Evolutionary conservation across 148 eudicot species (phyloP).

Genomic region (Fallopia convolvulus): DNA sequence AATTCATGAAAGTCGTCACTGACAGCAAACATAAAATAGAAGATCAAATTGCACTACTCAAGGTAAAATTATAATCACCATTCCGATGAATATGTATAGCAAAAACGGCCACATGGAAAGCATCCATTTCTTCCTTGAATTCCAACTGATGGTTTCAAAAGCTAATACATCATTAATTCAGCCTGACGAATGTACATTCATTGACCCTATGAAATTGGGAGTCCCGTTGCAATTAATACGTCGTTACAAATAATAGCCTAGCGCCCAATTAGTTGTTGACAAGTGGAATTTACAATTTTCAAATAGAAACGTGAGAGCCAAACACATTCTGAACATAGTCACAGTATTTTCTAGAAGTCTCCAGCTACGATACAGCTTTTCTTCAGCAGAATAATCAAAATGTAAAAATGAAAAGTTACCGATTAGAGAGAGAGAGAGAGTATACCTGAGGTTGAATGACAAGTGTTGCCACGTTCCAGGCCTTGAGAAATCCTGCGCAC

Average conservation of each 20-base stretch:
- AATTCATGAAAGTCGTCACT: neutral
- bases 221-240: neutral
- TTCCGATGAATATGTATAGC: slow-evolving; percentile 21
- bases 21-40: neutral
- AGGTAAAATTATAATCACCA: slow-evolving; percentile 23
- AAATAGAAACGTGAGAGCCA: slow-evolving; percentile 23
- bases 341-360: slow-evolving; percentile 18
- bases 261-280: neutral
- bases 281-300: neutral
- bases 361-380: slow-evolving; percentile 31
- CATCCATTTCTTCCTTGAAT: slow-evolving; percentile 24
- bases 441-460: slow-evolving; percentile 83
- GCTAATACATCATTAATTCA: slow-evolving; percentile 4
- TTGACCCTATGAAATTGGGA: neutral
- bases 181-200: neutral
- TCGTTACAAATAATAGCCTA: neutral
- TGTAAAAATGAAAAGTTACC: neutral
- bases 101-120: slow-evolving; percentile 28
- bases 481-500: slow-evolving; percentile 81
- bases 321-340: slow-evolving; percentile 12
- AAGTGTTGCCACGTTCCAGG: slow-evolving; percentile 54
- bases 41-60: neutral
- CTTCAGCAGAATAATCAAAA: slow-evolving; percentile 5
- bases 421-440: slow-evolving; percentile 20
- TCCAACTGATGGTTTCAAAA: slow-evolving; percentile 13